phyloP scores from a whole-genome alignment of 768 basidiomycete genomes.

The Mycena vulgaris region DNA sequence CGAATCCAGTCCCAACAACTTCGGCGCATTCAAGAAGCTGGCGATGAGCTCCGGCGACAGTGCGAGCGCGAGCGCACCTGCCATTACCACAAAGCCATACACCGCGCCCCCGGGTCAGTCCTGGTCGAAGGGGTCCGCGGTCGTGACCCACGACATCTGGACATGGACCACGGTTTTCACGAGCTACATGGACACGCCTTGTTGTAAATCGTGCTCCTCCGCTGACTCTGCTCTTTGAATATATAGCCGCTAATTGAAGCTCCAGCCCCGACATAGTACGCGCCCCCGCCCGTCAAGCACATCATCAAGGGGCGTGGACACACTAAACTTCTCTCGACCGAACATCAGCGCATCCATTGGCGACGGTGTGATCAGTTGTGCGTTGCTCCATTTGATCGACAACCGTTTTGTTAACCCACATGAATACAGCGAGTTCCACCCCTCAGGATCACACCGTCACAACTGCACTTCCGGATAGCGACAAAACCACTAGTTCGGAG shows the following conservation, averaged over 20 bases:
- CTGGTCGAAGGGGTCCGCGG: constrained; percentile 49
- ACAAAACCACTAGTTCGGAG: too few relatives aligned
- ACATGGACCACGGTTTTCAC: constrained; percentile 47
- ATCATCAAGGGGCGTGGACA: constrained; percentile 37
- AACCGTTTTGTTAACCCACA: neutral
- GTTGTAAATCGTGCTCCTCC: constrained; percentile 27
- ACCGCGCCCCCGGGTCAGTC: constrained; percentile 41
- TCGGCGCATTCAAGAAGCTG: neutral
- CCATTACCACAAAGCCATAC: constrained; percentile 1
- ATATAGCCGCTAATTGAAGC: neutral
- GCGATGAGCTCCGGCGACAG: neutral
- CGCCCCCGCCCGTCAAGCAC: constrained; percentile 28
- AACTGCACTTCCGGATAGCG: too few relatives aligned
- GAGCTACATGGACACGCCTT: constrained; percentile 34
- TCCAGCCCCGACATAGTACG: neutral
- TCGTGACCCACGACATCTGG: constrained; percentile 42
- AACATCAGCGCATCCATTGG: constrained; percentile 39
- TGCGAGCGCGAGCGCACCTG: too few relatives aligned
- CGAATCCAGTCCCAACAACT: constrained; percentile 43
- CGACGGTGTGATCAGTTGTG: constrained; percentile 41
- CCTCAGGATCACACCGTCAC: constrained; percentile 51
- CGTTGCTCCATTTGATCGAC: neutral
- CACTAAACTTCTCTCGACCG: constrained; percentile 31
- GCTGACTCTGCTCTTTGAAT: neutral
- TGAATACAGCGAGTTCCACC: constrained; percentile 29